Evolutionary conservation across 148 eudicot genomes (phyloP).

Genomic region (Vaccinium darrowii): DNA sequence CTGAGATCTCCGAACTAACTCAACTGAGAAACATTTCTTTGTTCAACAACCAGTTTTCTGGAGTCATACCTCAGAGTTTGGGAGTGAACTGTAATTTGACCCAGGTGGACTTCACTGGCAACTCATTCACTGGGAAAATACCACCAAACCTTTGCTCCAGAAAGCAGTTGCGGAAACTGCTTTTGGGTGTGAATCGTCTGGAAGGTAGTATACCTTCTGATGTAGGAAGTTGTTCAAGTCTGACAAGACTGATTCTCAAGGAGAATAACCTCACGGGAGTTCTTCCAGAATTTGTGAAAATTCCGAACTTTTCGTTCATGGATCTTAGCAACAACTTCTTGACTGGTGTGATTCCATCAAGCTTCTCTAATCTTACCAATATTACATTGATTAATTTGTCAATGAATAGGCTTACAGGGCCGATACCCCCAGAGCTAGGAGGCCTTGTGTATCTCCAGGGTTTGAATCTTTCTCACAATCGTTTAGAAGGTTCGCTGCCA

Average conservation of each 20-base stretch:
- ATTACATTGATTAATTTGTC: conserved; percentile 52
- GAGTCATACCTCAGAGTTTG: conserved; percentile 59
- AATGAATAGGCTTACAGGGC: conserved; percentile 53
- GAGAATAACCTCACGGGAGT: conserved; percentile 60
- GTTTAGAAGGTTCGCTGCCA: conserved; percentile 59
- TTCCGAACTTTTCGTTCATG: conserved; percentile 33
- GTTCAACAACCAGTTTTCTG: conserved; percentile 57
- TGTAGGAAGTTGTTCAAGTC: conserved; percentile 56
- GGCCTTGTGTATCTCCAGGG: conserved; percentile 42
- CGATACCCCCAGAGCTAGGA: conserved; percentile 57
- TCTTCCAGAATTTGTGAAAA: conserved; percentile 56
- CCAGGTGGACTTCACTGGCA: conserved; percentile 56
- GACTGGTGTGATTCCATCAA: conserved; percentile 50
- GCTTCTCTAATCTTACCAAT: conserved; percentile 44
- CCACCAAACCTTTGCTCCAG: conserved; percentile 65
- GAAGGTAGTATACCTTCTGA: conserved; percentile 61
- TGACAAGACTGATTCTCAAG: conserved; percentile 55
- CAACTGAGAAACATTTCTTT: conserved; percentile 49
- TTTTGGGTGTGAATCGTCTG: conserved; percentile 54
- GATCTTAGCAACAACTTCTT: conserved; percentile 61
- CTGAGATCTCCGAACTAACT: conserved; percentile 48
- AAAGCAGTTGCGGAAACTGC: conserved; percentile 41
- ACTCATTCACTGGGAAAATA: conserved; percentile 58
- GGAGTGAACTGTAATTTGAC: conserved; percentile 61
- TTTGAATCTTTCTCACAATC: conserved; percentile 55